A percentile compares a stretch with the other conserved stretches of the same genome.
Evolutionary conservation across 2,329 filamentous ascomycete species (phyloP).

Genomic region (Paraphaeosphaeria sporulosa): DNA sequence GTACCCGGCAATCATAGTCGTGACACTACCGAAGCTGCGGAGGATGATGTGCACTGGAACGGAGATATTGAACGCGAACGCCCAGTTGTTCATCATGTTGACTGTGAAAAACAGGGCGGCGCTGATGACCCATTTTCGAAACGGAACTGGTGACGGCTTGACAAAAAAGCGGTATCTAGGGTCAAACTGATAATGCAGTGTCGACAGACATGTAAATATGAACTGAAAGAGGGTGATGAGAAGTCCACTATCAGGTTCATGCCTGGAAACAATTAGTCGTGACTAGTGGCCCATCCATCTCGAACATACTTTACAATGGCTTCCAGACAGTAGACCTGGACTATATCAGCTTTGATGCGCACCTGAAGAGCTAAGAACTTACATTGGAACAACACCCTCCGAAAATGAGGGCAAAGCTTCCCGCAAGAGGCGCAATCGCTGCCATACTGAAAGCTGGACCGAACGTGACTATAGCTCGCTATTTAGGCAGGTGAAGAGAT

Average conservation of each 20-base stretch:
- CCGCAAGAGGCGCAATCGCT: slow-evolving; percentile 45
- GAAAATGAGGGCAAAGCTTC: slow-evolving; percentile 86
- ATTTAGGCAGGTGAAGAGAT: not conserved
- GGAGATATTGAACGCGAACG: slow-evolving; percentile 95
- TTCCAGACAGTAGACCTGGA: slow-evolving; percentile 91
- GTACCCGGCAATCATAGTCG: slow-evolving; percentile 90
- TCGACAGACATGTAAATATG: slow-evolving; percentile 68
- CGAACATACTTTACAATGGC: slow-evolving; percentile 87
- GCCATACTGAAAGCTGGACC: slow-evolving; percentile 34
- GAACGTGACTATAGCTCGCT: not conserved
- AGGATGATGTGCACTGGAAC: slow-evolving; percentile 97
- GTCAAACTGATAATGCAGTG: slow-evolving; percentile 56
- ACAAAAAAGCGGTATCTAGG: slow-evolving; percentile 74
- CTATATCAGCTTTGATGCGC: slow-evolving; percentile 23
- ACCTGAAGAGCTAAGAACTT: slow-evolving; percentile 42
- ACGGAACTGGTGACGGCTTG: slow-evolving; percentile 78
- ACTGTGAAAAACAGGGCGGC: slow-evolving; percentile 91
- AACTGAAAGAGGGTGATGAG: slow-evolving; percentile 61
- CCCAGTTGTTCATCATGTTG: slow-evolving; percentile 96
- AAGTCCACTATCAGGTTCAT: slow-evolving; percentile 86
- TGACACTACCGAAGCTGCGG: slow-evolving; percentile 92
- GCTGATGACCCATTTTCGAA: slow-evolving; percentile 85
- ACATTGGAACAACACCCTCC: slow-evolving; percentile 96
- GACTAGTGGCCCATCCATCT: too few relatives aligned
- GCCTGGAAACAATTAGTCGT: slow-evolving; percentile 58